These are phyloP conservation scores for Pythium oligandrum DNA, from an alignment of 352 stramenopile species.

Conservation along the genomic window DNA sequence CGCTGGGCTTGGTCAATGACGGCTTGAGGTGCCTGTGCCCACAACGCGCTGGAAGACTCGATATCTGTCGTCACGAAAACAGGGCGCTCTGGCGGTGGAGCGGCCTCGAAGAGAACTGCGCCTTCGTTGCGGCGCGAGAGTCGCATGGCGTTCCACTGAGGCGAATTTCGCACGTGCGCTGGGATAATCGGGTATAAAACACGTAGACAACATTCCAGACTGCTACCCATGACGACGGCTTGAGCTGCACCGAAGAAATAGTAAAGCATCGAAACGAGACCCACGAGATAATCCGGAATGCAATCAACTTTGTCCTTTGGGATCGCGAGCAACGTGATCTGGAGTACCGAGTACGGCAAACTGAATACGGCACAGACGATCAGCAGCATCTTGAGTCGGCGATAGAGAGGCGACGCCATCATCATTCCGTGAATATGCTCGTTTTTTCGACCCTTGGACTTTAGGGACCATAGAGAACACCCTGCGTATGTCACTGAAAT, in stretches of 20 bases:
- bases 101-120: slow-evolving; percentile 20
- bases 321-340: slow-evolving; percentile 42
- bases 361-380: slow-evolving; percentile 64
- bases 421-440: slow-evolving; percentile 68
- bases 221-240: slow-evolving; percentile 62
- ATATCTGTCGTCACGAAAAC: slow-evolving; percentile 82
- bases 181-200: slow-evolving; percentile 48
- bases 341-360: slow-evolving; percentile 55
- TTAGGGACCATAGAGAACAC: slow-evolving; percentile 33
- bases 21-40: slow-evolving; percentile 40
- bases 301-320: slow-evolving; percentile 30
- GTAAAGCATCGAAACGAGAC: slow-evolving; percentile 53
- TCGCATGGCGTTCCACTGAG: slow-evolving; percentile 28
- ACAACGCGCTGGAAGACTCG: slow-evolving; percentile 67
- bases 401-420: slow-evolving; percentile 63
- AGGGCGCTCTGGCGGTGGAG: slow-evolving; percentile 28
- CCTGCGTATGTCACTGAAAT: slow-evolving; percentile 42
- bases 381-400: slow-evolving; percentile 54
- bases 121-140: slow-evolving; percentile 19
- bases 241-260: slow-evolving; percentile 60
- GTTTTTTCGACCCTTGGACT: slow-evolving; percentile 48
- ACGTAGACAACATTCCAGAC: slow-evolving; percentile 54
- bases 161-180: slow-evolving; percentile 46
- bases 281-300: slow-evolving; percentile 51
- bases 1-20: slow-evolving; percentile 60